phyloP scores from a whole-genome alignment of 2,329 filamentous ascomycete species.

The Lasiodiplodia sp. region DNA sequence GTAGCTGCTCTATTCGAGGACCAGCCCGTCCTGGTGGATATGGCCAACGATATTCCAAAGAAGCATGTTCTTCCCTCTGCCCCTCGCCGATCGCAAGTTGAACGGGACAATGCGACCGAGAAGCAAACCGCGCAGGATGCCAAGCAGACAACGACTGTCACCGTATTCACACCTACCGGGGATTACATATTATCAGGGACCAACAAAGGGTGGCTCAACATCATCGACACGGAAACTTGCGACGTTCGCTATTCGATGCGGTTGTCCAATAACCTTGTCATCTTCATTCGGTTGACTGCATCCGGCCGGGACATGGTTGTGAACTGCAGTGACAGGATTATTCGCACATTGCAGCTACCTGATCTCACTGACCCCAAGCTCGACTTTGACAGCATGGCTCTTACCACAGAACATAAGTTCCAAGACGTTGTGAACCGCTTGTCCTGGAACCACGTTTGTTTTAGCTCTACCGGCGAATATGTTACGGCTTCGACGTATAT shows the following conservation, averaged over 20 bases:
- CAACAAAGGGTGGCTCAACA: slow-evolving; percentile 94
- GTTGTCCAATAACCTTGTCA: slow-evolving; percentile 85
- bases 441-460: slow-evolving; percentile 96
- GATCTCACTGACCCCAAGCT: slow-evolving; percentile 70
- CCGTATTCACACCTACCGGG: slow-evolving; percentile 84
- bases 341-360: slow-evolving; percentile 89
- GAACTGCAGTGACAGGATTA: slow-evolving; percentile 93
- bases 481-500: slow-evolving; percentile 96
- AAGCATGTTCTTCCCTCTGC: slow-evolving; percentile 83
- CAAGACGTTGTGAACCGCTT: slow-evolving; percentile 95
- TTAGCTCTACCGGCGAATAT: slow-evolving; percentile 93
- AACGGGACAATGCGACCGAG: slow-evolving; percentile 76
- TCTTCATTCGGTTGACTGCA: slow-evolving; percentile 81
- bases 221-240: slow-evolving; percentile 82
- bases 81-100: slow-evolving; percentile 75
- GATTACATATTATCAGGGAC: slow-evolving; percentile 92
- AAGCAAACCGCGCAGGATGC: slow-evolving; percentile 91
- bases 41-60: slow-evolving; percentile 71
- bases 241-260: slow-evolving; percentile 90
- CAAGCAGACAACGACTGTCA: slow-evolving; percentile 92
- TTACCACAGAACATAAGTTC: slow-evolving; percentile 96
- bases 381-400: slow-evolving; percentile 83
- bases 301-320: slow-evolving; percentile 89
- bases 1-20: slow-evolving; percentile 94
- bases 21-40: slow-evolving; percentile 85